phyloP scores from a whole-genome alignment of 2,329 filamentous ascomycete species.

The Magnaporthiopsis incrustans region DNA sequence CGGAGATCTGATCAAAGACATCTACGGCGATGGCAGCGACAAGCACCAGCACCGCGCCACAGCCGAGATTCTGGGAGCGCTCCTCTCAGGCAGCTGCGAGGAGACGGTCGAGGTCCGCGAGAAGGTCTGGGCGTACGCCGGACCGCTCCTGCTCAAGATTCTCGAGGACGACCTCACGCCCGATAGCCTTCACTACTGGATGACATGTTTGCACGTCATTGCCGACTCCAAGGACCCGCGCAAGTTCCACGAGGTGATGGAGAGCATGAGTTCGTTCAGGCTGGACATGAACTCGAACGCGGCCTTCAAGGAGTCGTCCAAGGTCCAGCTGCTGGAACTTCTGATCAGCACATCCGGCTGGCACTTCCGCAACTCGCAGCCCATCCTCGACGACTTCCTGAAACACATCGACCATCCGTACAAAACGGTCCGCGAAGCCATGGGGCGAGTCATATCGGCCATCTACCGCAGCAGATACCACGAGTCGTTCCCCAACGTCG shows the following conservation, averaged over 20 bases:
- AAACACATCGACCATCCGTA: conserved; percentile 93
- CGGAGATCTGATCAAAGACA: conserved; percentile 65
- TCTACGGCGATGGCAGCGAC: conserved; percentile 89
- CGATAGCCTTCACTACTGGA: conserved; percentile 92
- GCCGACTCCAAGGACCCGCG: conserved; percentile 86
- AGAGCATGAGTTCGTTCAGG: conserved; percentile 74
- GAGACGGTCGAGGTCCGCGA: conserved; percentile 65
- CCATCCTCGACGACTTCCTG: conserved; percentile 83
- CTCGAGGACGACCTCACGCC: conserved; percentile 90
- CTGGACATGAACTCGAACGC: conserved; percentile 93
- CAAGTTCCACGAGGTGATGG: conserved; percentile 75
- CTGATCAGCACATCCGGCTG: conserved; percentile 82
- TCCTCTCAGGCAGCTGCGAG: conserved; percentile 75
- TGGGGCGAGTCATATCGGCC: conserved; percentile 79
- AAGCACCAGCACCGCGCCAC: conserved; percentile 97
- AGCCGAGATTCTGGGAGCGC: conserved; percentile 80
- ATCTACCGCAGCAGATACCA: conserved; percentile 91
- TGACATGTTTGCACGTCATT: conserved; percentile 83
- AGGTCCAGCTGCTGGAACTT: conserved; percentile 85
- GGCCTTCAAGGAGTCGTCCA: conserved; percentile 97
- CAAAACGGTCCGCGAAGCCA: conserved; percentile 91
- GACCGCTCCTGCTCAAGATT: conserved; percentile 77
- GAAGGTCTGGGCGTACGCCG: conserved; percentile 79
- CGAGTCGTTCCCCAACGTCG: conserved; percentile 81
- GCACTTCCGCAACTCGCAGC: conserved; percentile 89